phyloP scores from a whole-genome alignment of 2,329 filamentous ascomycete species.

The Hymenoscyphus occultus region DNA sequence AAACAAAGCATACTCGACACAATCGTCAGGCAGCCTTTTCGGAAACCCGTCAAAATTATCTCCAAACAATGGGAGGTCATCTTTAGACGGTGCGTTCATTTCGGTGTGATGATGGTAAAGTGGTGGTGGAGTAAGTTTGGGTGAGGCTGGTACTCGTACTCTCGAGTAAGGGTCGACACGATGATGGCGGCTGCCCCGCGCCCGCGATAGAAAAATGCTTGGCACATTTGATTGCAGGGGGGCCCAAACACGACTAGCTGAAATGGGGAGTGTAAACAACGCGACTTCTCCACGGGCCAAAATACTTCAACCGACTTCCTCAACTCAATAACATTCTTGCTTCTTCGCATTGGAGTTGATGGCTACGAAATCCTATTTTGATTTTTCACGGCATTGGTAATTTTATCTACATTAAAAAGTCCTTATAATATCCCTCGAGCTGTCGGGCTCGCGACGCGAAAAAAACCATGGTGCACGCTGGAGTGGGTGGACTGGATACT shows the following conservation, averaged over 20 bases:
- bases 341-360: constrained; percentile 32
- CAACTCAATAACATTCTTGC: constrained; percentile 19
- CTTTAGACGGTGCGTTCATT: constrained; percentile 41
- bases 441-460: constrained; percentile 17
- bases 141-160: constrained; percentile 2
- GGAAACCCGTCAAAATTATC: constrained; percentile 58
- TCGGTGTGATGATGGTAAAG: constrained; percentile 10
- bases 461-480: constrained; percentile 60
- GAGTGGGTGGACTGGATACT: constrained; percentile 70
- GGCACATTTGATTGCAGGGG: constrained; percentile 1
- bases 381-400: constrained; percentile 22
- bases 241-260: not conserved
- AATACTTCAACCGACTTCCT: not conserved
- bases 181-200: not conserved
- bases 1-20: constrained; percentile 80
- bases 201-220: constrained; percentile 3
- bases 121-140: not conserved
- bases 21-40: constrained; percentile 73
- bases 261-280: constrained; percentile 13
- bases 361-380: constrained; percentile 26
- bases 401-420: constrained; percentile 23
- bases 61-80: constrained; percentile 63
- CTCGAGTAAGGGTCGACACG: not conserved
- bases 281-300: constrained; percentile 21
- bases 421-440: constrained; percentile 17